Evolutionary conservation across 768 basidiomycete genomes (phyloP).

Genomic region (Boletus subcaerulescens): DNA sequence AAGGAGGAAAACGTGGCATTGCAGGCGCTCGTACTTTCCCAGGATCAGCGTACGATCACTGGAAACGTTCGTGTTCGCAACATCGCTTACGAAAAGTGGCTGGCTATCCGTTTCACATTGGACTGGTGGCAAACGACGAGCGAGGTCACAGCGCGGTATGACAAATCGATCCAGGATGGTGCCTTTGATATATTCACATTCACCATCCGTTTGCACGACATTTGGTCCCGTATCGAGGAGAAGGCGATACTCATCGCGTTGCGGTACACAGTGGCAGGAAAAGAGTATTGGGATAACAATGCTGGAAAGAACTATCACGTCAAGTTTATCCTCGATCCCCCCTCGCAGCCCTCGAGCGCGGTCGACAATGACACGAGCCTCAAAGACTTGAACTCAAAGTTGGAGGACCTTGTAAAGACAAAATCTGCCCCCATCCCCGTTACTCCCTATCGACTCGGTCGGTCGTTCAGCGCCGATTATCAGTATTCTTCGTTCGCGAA

Average conservation of each 20-base stretch:
- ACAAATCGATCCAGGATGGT: conserved; percentile 37
- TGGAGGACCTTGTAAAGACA: conserved; percentile 59
- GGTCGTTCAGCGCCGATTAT: conserved; percentile 31
- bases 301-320: conserved; percentile 72
- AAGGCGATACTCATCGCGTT: conserved; percentile 81
- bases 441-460: conserved; percentile 12
- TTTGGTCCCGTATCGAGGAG: conserved; percentile 73
- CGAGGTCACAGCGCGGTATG: conserved; percentile 80
- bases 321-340: conserved; percentile 46
- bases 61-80: conserved; percentile 82
- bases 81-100: conserved; percentile 81
- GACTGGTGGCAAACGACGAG: conserved; percentile 96
- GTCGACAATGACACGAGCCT: conserved; percentile 44
- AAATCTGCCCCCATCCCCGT: conserved; percentile 19
- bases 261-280: conserved; percentile 63
- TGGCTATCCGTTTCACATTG: conserved; percentile 88
- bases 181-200: conserved; percentile 75
- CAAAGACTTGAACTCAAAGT: conserved; percentile 58
- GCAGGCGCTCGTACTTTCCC: conserved; percentile 51
- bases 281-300: conserved; percentile 95
- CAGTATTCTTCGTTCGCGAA: conserved; percentile 25
- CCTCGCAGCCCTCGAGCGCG: conserved; percentile 25
- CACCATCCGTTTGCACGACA: conserved; percentile 71
- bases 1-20: conserved; percentile 47
- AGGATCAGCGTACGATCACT: conserved; percentile 53